phyloP scores from a whole-genome alignment of 78 protist genomes.

The Dictyostelium capitatum region DNA sequence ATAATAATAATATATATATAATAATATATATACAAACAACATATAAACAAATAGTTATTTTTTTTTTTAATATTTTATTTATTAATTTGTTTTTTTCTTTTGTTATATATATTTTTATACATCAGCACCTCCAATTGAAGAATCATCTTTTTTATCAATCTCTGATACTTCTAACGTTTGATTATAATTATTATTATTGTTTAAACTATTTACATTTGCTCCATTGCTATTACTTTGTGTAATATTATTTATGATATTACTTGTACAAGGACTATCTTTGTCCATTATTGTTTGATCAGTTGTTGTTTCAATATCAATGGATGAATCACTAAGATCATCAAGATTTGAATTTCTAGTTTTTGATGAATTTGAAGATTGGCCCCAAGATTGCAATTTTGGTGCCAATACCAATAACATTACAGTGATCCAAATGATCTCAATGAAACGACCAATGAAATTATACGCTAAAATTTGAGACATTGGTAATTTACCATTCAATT shows the following conservation, averaged over 20 bases:
- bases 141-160: not conserved
- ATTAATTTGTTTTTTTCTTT: no score
- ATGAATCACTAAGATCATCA: conserved; percentile 8
- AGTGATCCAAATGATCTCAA: conserved; percentile 41
- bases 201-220: not conserved
- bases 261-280: not conserved
- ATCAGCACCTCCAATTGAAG: conserved; percentile 11
- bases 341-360: not conserved
- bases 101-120: not conserved
- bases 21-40: no score
- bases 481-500: not conserved
- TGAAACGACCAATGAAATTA: conserved; percentile 23
- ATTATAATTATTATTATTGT: not conserved
- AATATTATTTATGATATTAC: not conserved
- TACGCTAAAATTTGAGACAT: conserved; percentile 33
- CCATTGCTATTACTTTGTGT: not conserved
- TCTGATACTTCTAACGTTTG: conserved; percentile 8
- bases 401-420: conserved; percentile 56
- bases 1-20: no score
- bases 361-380: not conserved
- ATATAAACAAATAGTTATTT: no score
- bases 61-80: no score
- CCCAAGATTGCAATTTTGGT: conserved; percentile 72
- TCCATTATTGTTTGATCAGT: not conserved
- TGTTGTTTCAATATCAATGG: conserved; percentile 18